Evolutionary conservation across 495 filamentous ascomycete genomes (phyloP).

Genomic region (Aspergillus ellipticus): DNA sequence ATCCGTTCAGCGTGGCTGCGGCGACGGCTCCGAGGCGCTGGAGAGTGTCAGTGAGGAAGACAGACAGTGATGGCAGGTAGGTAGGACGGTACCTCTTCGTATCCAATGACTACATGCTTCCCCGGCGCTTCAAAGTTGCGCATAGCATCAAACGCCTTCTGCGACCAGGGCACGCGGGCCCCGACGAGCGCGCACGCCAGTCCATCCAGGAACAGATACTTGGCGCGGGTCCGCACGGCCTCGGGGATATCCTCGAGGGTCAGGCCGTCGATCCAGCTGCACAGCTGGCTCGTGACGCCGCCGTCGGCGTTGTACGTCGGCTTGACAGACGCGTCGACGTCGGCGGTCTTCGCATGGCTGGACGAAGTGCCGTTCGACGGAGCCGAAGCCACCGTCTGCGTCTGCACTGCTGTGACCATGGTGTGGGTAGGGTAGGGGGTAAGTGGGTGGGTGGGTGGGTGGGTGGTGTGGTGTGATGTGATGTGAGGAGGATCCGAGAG

Average conservation of each 20-base stretch:
- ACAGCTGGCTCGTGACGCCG: background rate
- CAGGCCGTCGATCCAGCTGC: background rate
- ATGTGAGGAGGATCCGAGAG: too few relatives aligned
- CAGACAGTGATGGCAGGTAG: background rate
- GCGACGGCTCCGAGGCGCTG: background rate
- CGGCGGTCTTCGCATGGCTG: background rate
- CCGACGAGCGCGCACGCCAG: background rate
- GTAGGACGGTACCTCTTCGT: background rate
- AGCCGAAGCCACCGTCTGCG: background rate
- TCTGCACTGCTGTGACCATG: background rate
- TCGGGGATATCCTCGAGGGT: background rate
- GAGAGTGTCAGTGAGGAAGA: background rate
- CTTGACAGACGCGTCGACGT: background rate
- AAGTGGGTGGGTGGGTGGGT: too few relatives aligned
- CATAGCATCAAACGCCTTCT: background rate
- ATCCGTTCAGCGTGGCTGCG: background rate
- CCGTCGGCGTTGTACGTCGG: background rate
- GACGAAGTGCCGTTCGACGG: background rate
- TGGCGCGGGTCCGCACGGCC: background rate
- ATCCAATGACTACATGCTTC: background rate
- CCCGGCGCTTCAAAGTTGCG: background rate
- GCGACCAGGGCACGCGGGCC: background rate
- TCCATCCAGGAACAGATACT: background rate
- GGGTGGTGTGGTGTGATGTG: too few relatives aligned
- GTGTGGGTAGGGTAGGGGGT: background rate